A percentile compares a stretch with the other conserved stretches of the same genome.
These are phyloP conservation scores for Colletotrichum navitas DNA, from an alignment of 2,329 filamentous ascomycete species.

Conservation along the genomic window DNA sequence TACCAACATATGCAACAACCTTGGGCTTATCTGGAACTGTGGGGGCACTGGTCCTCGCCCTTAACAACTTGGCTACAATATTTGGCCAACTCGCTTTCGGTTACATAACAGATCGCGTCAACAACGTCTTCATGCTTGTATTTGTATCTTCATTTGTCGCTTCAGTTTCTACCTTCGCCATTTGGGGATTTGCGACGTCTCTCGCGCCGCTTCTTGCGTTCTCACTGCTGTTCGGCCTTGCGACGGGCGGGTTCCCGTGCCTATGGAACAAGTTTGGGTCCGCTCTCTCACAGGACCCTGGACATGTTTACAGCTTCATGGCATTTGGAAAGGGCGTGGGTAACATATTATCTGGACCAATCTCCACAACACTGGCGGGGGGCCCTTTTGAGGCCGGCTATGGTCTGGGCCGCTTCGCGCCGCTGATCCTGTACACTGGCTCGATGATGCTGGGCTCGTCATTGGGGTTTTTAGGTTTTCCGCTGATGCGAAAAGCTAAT, in stretches of 20 bases:
- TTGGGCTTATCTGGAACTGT: constrained; percentile 53
- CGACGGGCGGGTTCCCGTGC: constrained; percentile 57
- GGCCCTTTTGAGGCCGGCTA: background rate
- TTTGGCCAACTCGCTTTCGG: constrained; percentile 61
- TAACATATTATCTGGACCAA: constrained; percentile 47
- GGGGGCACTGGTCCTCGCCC: constrained; percentile 60
- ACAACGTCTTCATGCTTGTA: constrained; percentile 58
- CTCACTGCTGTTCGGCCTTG: constrained; percentile 67
- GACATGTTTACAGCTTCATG: constrained; percentile 47
- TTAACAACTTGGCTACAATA: constrained; percentile 62
- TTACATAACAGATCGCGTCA: constrained; percentile 58
- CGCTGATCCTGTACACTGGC: constrained; percentile 27
- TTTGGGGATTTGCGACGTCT: constrained; percentile 66
- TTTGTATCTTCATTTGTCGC: constrained; percentile 59
- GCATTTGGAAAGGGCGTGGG: constrained; percentile 48
- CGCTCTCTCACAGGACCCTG: constrained; percentile 46
- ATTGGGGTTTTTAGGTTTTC: background rate
- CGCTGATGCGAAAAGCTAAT: background rate
- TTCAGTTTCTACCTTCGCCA: constrained; percentile 60
- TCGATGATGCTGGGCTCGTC: constrained; percentile 38
- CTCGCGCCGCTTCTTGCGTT: constrained; percentile 62
- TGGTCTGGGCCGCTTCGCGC: constrained; percentile 18
- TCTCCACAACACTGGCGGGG: constrained; percentile 43
- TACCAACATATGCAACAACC: constrained; percentile 63
- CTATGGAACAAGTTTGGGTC: constrained; percentile 48